A percentile compares a stretch with the other conserved stretches of the same genome.
Conservation (phyloP, 2,329 filamentous ascomycete species). For the Cytospora leucostoma region DNA sequence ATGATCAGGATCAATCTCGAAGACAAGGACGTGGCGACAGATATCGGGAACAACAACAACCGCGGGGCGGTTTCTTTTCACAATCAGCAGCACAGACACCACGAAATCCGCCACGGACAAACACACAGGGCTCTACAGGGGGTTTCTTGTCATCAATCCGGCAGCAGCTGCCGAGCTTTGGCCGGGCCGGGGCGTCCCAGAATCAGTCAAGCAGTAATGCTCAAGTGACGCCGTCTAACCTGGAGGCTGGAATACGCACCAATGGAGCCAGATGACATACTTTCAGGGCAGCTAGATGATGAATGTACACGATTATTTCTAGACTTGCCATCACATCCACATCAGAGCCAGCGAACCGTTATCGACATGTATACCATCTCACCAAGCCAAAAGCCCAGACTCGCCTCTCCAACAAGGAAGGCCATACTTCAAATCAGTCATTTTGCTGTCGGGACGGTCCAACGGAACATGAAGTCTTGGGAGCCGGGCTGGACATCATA, state of each 20-base stretch:
- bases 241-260: slow-evolving; percentile 37
- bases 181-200: slow-evolving; percentile 23
- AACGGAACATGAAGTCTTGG: neutral
- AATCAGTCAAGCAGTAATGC: slow-evolving; percentile 34
- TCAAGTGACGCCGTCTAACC: slow-evolving; percentile 36
- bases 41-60: slow-evolving; percentile 5
- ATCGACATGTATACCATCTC: slow-evolving; percentile 23
- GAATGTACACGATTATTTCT: slow-evolving; percentile 16
- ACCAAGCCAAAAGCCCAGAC: slow-evolving; percentile 11
- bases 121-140: slow-evolving; percentile 3
- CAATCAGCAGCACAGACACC: slow-evolving; percentile 23
- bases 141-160: slow-evolving; percentile 26
- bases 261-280: slow-evolving; percentile 23
- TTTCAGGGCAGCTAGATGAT: slow-evolving; percentile 14
- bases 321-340: slow-evolving; percentile 1
- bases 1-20: slow-evolving; percentile 3
- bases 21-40: slow-evolving; percentile 6
- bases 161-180: slow-evolving; percentile 19
- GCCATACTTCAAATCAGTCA: neutral
- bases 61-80: slow-evolving; percentile 31
- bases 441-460: neutral
- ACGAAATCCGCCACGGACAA: slow-evolving; percentile 8
- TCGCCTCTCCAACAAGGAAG: neutral
- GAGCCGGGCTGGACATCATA: slow-evolving; percentile 7
- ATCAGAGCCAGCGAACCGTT: slow-evolving; percentile 2